Conservation (phyloP, 1,139 yeast species). For the Hyphopichia fennica region DNA sequence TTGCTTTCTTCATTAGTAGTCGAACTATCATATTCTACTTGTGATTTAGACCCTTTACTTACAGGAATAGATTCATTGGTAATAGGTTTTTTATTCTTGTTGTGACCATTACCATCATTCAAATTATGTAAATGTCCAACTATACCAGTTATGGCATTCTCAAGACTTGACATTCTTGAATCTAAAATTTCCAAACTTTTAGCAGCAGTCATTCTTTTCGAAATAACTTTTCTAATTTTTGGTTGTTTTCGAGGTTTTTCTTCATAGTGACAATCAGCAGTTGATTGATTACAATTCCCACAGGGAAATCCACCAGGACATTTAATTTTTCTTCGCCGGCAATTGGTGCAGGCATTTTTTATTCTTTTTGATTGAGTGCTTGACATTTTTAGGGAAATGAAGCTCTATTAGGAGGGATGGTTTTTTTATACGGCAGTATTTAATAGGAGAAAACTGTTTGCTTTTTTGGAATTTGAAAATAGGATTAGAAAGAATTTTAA, state of each 20-base stretch:
- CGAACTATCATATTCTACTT: neutral
- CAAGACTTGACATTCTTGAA: neutral
- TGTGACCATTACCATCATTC: neutral
- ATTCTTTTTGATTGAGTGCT: conserved; percentile 27
- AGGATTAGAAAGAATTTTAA: too few species aligned
- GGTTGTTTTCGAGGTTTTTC: conserved; percentile 16
- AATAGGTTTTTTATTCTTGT: too few species aligned
- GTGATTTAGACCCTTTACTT: neutral
- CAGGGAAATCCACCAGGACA: conserved; percentile 53
- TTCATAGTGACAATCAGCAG: conserved; percentile 27
- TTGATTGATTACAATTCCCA: conserved; percentile 33
- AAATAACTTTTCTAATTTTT: neutral
- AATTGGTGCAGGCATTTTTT: conserved; percentile 52
- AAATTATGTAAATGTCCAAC: neutral
- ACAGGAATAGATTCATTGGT: neutral
- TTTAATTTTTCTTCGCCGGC: conserved; percentile 50
- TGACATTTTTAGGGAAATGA: conserved; percentile 12
- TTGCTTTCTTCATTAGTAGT: neutral
- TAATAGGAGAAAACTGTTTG: too few species aligned
- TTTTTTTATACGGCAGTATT: too few species aligned
- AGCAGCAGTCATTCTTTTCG: conserved; percentile 9
- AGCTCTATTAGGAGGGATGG: neutral
- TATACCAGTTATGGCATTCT: neutral
- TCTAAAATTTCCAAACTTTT: conserved; percentile 1
- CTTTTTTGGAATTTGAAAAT: too few species aligned